phyloP scores from a whole-genome alignment of 768 basidiomycete genomes.

The Lentinula boryana region DNA sequence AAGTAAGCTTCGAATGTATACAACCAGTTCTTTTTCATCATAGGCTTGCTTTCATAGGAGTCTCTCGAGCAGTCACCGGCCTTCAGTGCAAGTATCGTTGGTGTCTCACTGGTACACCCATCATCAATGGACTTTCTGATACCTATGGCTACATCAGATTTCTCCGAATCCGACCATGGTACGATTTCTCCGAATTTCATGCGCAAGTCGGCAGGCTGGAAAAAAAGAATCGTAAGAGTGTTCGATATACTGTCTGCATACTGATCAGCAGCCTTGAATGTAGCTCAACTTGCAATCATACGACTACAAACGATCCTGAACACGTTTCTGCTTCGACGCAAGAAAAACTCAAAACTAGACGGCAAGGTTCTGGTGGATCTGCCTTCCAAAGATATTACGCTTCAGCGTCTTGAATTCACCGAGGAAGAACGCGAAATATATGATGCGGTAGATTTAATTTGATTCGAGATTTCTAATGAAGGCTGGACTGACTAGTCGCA shows the following conservation, averaged over 20 bases:
- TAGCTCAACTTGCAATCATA: slow-evolving; percentile 47
- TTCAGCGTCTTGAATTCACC: slow-evolving; percentile 51
- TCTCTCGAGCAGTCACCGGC: slow-evolving; percentile 48
- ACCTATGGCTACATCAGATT: slow-evolving; percentile 43
- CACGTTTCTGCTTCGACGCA: slow-evolving; percentile 52
- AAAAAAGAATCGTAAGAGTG: slow-evolving; percentile 44
- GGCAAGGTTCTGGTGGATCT: slow-evolving; percentile 65
- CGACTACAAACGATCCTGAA: slow-evolving; percentile 55
- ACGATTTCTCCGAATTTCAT: slow-evolving; percentile 38
- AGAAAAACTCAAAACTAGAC: slow-evolving; percentile 57
- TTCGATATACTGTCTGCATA: not conserved
- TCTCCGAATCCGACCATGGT: slow-evolving; percentile 39
- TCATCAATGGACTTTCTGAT: slow-evolving; percentile 24
- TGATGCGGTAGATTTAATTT: slow-evolving; percentile 30
- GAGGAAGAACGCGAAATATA: slow-evolving; percentile 64
- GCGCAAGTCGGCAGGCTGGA: slow-evolving; percentile 30
- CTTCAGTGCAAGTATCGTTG: slow-evolving; percentile 52
- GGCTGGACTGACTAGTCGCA: not conserved
- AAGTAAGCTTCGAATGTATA: slow-evolving; percentile 22
- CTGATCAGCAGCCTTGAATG: slow-evolving; percentile 8
- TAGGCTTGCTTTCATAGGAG: slow-evolving; percentile 25
- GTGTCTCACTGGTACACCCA: slow-evolving; percentile 55
- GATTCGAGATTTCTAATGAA: not conserved
- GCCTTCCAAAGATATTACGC: slow-evolving; percentile 45
- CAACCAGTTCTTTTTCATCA: slow-evolving; percentile 9